Base-by-base conservation (phyloP, 371 early-diverging fungal genomes). In the Mucor racemosus region DNA sequence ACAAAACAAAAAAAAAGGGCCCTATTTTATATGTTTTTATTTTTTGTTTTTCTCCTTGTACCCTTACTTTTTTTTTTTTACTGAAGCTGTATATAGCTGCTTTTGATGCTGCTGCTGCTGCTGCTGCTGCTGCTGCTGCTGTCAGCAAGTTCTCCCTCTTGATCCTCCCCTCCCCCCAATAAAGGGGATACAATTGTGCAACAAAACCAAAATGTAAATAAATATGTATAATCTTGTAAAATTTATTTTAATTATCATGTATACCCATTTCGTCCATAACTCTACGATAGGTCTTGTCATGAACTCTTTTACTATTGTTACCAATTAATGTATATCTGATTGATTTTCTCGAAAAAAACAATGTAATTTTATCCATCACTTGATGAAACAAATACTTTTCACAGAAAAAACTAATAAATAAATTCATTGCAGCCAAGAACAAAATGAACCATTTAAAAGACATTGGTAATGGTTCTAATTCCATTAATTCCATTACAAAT, bases 321-420 rank as follows among this genome's bases (percentile, higher is more conserved):
- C 42, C 60, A 17, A 54, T 31, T n/a, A 19, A 15, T 6, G 36
- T 55, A 33, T 53, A 42, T 9, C 35, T 35, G 21, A 35, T 14
- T 11, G 55, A 33, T 34, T 10, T 13, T 21, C 15, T 55, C n/a
- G 14, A 14, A 15, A 55, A 14, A 13, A 55, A 17, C 35, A 6
- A 2, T 11, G 35, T 50, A 5, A 50, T 26, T 38, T 67, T 57
- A 2, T 64, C 65, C 15, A 72, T 71, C 33, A 76, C 39, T 17
- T 69, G 65, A 17, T 26, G 57, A 71, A 86, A 86, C 7, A 83
- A 7, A 53, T 84, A 86, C 58, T 84, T 78, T 67, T 92, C 92
- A 34, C 79, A 82, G 0, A 79, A 7, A 62, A 80, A 84, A 39
- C 85, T 82, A 9, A 85, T 39, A 15, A 62, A 60, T 31, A 88